Evolutionary conservation across 805 yeast genomes (phyloP).

Genomic region (Wickerhamiella azyma): DNA sequence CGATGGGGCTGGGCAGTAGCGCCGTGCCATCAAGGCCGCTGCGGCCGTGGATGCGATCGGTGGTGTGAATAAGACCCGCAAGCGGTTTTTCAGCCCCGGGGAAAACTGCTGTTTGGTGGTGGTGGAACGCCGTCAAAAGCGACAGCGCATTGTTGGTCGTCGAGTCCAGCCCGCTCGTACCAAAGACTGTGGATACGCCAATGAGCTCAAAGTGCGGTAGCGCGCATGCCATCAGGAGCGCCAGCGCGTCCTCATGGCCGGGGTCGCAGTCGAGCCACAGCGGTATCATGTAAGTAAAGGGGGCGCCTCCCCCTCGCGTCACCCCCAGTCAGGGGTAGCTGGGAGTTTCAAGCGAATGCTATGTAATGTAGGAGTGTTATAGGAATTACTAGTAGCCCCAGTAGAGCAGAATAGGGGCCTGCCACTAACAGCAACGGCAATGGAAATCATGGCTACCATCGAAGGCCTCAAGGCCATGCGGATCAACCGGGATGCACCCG

Average conservation of each 20-base stretch:
- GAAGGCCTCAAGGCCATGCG: slow-evolving; percentile 38
- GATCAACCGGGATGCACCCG: slow-evolving; percentile 56
- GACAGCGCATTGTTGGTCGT: slow-evolving; percentile 62
- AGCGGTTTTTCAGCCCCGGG: slow-evolving; percentile 52
- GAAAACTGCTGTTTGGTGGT: slow-evolving; percentile 44
- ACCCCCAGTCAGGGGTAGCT: too few relatives aligned
- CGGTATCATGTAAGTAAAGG: slow-evolving; percentile 32
- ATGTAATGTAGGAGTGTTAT: too few relatives aligned
- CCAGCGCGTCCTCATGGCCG: slow-evolving; percentile 80
- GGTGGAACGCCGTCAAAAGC: slow-evolving; percentile 43
- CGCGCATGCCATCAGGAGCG: slow-evolving; percentile 48
- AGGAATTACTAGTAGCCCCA: background rate
- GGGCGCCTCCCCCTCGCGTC: too few relatives aligned
- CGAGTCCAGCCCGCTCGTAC: slow-evolving; percentile 47
- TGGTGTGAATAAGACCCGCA: slow-evolving; percentile 34
- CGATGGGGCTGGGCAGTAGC: slow-evolving; percentile 38
- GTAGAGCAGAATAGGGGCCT: too few relatives aligned
- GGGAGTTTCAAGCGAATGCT: too few relatives aligned
- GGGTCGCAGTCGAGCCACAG: slow-evolving; percentile 89
- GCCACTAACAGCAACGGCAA: too few relatives aligned
- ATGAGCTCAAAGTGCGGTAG: slow-evolving; percentile 44
- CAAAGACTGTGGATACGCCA: slow-evolving; percentile 67
- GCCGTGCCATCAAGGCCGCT: slow-evolving; percentile 68
- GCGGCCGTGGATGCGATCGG: slow-evolving; percentile 57
- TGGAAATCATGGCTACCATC: background rate